Base-by-base conservation (phyloP, 2,329 filamentous ascomycete species). In the Cryphonectria carpinicola region DNA sequence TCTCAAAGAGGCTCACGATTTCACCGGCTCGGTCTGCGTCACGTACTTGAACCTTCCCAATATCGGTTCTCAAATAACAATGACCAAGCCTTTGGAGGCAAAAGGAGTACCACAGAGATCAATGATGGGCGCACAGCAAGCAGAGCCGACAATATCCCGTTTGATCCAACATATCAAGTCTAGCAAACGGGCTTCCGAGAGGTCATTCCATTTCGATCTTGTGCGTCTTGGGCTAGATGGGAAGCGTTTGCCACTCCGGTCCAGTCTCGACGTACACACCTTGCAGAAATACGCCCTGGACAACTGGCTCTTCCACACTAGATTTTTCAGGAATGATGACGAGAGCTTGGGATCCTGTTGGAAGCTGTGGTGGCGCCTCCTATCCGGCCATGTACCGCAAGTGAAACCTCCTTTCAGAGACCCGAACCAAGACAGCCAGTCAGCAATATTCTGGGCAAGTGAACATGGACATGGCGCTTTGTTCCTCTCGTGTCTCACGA, bases 21-120 rank as follows among this genome's bases (percentile, higher is more conserved):
- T 22, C 8, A 52, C 35, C 2, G 68, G 68, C 7, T 60, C 64
- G 17, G 49, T 35, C 7, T 70, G 68, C 19, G 58, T 70, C 43
- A 70, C 68, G 7, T 70, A 70, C n/a, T 14, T 70, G 25, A 52
- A 70, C 10, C 25, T 70, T 1, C 10, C 56, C 3, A 3, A 43
- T 17, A 28, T 67, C 11, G 58, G 67, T 1, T 64, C 58, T n/a
- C 28, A 60, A 4, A 19, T 70, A 2, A 32, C 46, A 8, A 11
- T 64, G 10, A 63, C 19, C 0, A 43, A 10, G 7, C 25, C 2
- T 0, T 11, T 63, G 7, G 60, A 63, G 2, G 60, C 35, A 37
- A 43, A 63, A 10, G 13, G 1, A 22, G 10, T 63, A 6, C 37
- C 25, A 25, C 19, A 43, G 10, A 39, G 14, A n/a, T 10, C 25